These are phyloP conservation scores for Penicillium sp. DNA, from an alignment of 2,329 filamentous ascomycete genomes.

Conservation along the genomic window DNA sequence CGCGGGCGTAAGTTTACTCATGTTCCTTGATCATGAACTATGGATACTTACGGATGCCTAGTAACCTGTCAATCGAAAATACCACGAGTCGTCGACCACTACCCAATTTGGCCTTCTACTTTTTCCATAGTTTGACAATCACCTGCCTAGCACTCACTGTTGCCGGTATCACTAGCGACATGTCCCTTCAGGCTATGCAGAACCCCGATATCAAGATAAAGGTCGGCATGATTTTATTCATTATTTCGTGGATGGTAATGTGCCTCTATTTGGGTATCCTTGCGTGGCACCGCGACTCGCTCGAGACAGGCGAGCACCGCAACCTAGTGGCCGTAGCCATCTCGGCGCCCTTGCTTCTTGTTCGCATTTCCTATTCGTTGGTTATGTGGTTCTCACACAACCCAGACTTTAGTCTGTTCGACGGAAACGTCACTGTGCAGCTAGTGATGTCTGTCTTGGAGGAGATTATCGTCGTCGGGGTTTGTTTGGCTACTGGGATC, in stretches of 20 bases:
- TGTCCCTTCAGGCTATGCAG: not conserved
- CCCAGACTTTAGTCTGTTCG: constrained; percentile 26
- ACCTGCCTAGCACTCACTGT: not conserved
- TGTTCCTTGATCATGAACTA: not conserved
- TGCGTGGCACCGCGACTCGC: constrained; percentile 25
- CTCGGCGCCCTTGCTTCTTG: constrained; percentile 34
- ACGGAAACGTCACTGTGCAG: constrained; percentile 29
- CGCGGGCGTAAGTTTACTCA: constrained; percentile 19
- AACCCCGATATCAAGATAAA: not conserved
- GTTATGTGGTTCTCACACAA: constrained; percentile 30
- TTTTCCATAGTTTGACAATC: not conserved
- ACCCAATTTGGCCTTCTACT: not conserved
- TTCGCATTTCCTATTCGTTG: constrained; percentile 37
- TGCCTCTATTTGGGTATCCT: constrained; percentile 5
- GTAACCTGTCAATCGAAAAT: constrained; percentile 11
- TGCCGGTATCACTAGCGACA: not conserved
- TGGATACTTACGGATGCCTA: not conserved
- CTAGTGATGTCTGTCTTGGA: constrained; percentile 36
- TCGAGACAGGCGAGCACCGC: constrained; percentile 32
- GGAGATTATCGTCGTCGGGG: constrained; percentile 35
- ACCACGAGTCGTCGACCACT: not conserved
- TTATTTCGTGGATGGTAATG: constrained; percentile 2
- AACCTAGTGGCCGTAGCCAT: constrained; percentile 33
- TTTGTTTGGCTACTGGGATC: constrained; percentile 30
- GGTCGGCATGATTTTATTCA: constrained; percentile 1